Evolutionary conservation across 129 eudicot genomes (phyloP), one percentile per base, ranked within the genome.

Genomic region (Helianthus annuus): DNA sequence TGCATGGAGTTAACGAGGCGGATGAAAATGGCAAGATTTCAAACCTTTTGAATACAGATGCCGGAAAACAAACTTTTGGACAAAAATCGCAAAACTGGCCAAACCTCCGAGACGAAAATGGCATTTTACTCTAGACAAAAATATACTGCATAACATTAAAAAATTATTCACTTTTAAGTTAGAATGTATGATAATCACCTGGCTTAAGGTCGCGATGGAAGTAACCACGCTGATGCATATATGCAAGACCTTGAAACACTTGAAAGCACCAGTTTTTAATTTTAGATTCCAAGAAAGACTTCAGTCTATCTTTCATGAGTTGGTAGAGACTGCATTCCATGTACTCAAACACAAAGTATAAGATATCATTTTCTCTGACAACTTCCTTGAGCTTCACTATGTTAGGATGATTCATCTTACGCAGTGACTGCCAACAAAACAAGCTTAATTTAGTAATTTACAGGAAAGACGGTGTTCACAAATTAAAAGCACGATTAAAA

Each of bases 151-250:
- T 7, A 17, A 11, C 42, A 72, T 4, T 32, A 32, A 24, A 48
- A n/a, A 49, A 14, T 32, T 60, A 34, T 59, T 16, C 10, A 5
- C 12, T 69, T 34, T 44, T 54, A 29, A 27, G 38, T 54, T 24
- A 5, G 9, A 39, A 42, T 29, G 44, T 42, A 55, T 44, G 60
- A 69, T 38, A 56, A 66, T 82, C 76, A 91, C 97, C 99, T 84
- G 99, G 99, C 84, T 95, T 95, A 48, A 95, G 99, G 78, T 95
- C 99, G 38, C 99, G 95, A 77, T 95, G 99, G 80, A 95, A 95
- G 77, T 86, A 95, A 64, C 99, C 97, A 69, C 95, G 91, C 81
- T 88, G 97, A 69, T 95, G 97, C 86, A 91, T 91, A 82, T 85
- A 88, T 15, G 97, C 93, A 72, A 95, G 99, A 71, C 97, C 99